A percentile compares a stretch with the other conserved stretches of the same genome.
These are phyloP conservation scores for Emergomyces africanus DNA, from an alignment of 2,329 filamentous ascomycete genomes.

Conservation along the genomic window DNA sequence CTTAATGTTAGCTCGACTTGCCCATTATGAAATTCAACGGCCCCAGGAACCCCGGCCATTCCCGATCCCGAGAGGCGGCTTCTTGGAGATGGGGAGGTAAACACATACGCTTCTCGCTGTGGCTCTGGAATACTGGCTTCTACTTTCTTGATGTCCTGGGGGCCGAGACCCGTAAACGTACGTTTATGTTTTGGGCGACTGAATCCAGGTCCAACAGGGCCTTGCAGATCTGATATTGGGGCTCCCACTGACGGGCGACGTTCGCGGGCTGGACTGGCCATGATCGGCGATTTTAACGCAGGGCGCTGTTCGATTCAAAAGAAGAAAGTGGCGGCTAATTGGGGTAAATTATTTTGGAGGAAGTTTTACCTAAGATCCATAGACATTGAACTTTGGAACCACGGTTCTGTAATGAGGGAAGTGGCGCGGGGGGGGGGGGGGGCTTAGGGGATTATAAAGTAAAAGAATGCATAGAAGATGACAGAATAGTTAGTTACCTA, in stretches of 20 bases:
- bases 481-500: not conserved
- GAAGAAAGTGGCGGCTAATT: not conserved
- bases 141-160: constrained; percentile 82
- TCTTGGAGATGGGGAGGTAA: not conserved
- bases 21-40: not conserved
- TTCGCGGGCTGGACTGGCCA: constrained; percentile 43
- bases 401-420: not conserved
- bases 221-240: constrained; percentile 75
- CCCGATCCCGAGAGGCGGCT: not conserved
- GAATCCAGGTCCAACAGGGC: constrained; percentile 74
- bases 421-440: not conserved
- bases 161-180: constrained; percentile 88
- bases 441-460: not conserved
- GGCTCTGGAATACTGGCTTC: constrained; percentile 85
- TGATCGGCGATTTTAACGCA: not conserved
- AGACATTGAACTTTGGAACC: not conserved
- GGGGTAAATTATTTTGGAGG: not conserved
- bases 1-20: not conserved
- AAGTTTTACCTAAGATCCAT: not conserved
- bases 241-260: constrained; percentile 70
- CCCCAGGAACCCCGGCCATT: not conserved
- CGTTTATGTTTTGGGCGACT: constrained; percentile 91
- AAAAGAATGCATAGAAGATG: not conserved
- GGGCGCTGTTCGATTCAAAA: not conserved
- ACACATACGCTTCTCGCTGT: constrained; percentile 59